Percentiles rank a stretch among this genome's conserved stretches.
Conservation (phyloP, 2,329 filamentous ascomycete species). For the Cladosporium sp. region DNA sequence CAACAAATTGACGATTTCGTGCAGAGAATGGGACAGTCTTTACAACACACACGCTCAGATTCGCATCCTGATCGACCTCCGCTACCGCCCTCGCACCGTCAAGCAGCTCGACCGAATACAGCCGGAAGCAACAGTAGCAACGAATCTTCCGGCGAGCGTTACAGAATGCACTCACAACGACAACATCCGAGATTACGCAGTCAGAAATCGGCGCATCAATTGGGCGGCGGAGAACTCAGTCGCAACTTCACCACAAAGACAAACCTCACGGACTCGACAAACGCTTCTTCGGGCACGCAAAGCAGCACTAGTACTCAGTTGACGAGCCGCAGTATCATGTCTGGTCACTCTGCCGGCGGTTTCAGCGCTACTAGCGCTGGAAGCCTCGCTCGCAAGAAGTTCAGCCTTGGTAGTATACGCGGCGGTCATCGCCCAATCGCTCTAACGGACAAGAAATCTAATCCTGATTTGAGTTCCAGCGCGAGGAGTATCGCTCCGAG, state of each 20-base stretch:
- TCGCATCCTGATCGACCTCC: slow-evolving; percentile 40
- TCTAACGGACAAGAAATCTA: slow-evolving; percentile 30
- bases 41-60: slow-evolving; percentile 68
- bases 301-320: slow-evolving; percentile 73
- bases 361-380: slow-evolving; percentile 96
- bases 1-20: slow-evolving; percentile 84
- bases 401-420: slow-evolving; percentile 47
- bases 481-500: slow-evolving; percentile 55
- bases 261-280: slow-evolving; percentile 76
- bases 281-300: slow-evolving; percentile 50
- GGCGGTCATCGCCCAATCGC: slow-evolving; percentile 29
- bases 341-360: slow-evolving; percentile 82
- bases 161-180: slow-evolving; percentile 45
- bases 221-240: slow-evolving; percentile 67
- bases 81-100: slow-evolving; percentile 34
- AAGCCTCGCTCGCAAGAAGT: slow-evolving; percentile 78
- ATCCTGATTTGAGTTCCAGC: slow-evolving; percentile 33
- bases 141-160: slow-evolving; percentile 24
- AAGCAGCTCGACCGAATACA: slow-evolving; percentile 31
- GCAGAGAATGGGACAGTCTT: slow-evolving; percentile 83
- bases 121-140: slow-evolving; percentile 34
- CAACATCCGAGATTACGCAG: slow-evolving; percentile 49
- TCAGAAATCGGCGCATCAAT: slow-evolving; percentile 77
- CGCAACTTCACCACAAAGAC: slow-evolving; percentile 89
- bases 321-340: slow-evolving; percentile 89